A percentile compares a stretch with the other conserved stretches of the same genome.
Conservation (phyloP, 805 yeast species). For the Cyberlindnera subsufficiens region DNA sequence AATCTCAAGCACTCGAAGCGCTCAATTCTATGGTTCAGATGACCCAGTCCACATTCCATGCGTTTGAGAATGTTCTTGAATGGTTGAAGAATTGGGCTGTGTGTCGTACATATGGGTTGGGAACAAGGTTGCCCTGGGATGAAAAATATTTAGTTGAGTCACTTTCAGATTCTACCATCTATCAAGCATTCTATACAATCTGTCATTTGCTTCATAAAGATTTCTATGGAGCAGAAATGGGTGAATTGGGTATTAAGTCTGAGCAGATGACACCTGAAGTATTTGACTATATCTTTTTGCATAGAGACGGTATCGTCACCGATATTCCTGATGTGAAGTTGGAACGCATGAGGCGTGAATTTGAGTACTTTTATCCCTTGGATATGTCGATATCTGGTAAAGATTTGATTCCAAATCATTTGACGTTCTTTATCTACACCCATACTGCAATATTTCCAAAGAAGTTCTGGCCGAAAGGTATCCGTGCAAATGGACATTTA, state of each 20-base stretch:
- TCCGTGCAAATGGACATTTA: constrained; percentile 93
- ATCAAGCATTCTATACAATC: constrained; percentile 92
- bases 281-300: constrained; percentile 83
- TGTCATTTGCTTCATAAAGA: constrained; percentile 82
- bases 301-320: constrained; percentile 49
- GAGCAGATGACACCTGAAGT: constrained; percentile 90
- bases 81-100: constrained; percentile 99
- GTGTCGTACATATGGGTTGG: constrained; percentile 93
- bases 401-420: constrained; percentile 94
- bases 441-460: constrained; percentile 91
- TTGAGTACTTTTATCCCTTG: constrained; percentile 92
- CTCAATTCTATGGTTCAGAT: constrained; percentile 71
- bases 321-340: constrained; percentile 65
- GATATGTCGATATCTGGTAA: constrained; percentile 91
- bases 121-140: constrained; percentile 96
- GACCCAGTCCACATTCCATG: constrained; percentile 79
- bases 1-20: constrained; percentile 72
- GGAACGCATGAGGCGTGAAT: constrained; percentile 77
- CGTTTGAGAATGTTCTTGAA: constrained; percentile 88
- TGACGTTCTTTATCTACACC: constrained; percentile 88
- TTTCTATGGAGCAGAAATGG: constrained; percentile 71
- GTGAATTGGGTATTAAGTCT: constrained; percentile 68
- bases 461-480: constrained; percentile 87
- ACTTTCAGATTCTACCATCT: constrained; percentile 90
- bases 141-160: constrained; percentile 89